Conservation (phyloP, 2,329 filamentous ascomycete genomes). For the Epichloe hybrida region DNA sequence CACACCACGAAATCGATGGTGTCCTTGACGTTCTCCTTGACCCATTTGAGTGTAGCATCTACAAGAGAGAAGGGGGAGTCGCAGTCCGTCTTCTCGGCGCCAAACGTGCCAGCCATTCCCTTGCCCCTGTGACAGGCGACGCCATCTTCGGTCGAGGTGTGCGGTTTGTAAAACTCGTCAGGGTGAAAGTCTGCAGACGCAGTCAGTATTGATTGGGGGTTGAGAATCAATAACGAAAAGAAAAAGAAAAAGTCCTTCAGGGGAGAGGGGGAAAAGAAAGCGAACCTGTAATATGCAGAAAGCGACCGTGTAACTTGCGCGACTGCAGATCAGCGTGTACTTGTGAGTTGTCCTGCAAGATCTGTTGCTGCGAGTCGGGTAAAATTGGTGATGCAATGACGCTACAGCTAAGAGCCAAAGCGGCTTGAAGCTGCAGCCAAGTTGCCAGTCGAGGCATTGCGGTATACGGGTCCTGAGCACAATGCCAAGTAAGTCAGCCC, state of each 20-base stretch:
- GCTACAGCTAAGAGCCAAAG: slow-evolving; percentile 11
- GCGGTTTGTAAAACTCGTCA: slow-evolving; percentile 71
- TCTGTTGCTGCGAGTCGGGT: slow-evolving; percentile 8
- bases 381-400: slow-evolving; percentile 13
- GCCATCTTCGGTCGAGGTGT: slow-evolving; percentile 55
- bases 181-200: slow-evolving; percentile 66
- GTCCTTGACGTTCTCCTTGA: slow-evolving; percentile 62
- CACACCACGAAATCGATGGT: slow-evolving; percentile 81
- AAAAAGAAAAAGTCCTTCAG: not conserved
- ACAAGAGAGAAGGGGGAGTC: slow-evolving; percentile 71
- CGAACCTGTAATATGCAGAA: slow-evolving; percentile 80
- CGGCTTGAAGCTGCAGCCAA: slow-evolving; percentile 17
- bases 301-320: slow-evolving; percentile 53
- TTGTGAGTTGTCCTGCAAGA: not conserved
- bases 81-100: slow-evolving; percentile 77
- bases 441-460: slow-evolving; percentile 14
- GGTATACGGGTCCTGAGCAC: not conserved
- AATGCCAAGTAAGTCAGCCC: not conserved
- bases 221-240: not conserved
- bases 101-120: slow-evolving; percentile 68
- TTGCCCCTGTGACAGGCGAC: slow-evolving; percentile 66
- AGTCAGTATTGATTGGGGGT: slow-evolving; percentile 1
- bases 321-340: slow-evolving; percentile 10
- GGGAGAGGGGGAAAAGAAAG: slow-evolving; percentile 5
- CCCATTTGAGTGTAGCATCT: slow-evolving; percentile 84